Conservation (phyloP, 805 yeast species). For the Tetrapisispora taiwanensis region DNA sequence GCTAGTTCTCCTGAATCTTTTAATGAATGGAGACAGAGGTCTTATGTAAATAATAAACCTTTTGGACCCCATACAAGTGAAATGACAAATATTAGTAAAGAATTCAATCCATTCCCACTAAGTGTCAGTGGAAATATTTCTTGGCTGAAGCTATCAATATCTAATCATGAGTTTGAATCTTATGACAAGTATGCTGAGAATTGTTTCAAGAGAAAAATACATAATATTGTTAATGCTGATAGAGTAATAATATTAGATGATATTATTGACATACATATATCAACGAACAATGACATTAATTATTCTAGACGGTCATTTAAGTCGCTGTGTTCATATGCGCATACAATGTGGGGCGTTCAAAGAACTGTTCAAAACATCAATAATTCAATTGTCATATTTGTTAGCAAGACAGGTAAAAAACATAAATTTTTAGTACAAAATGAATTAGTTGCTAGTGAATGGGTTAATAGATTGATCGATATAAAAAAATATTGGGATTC, state of each 20-base stretch:
- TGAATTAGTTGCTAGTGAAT: slow-evolving; percentile 41
- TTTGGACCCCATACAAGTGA: no score
- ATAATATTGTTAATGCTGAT: slow-evolving; percentile 45
- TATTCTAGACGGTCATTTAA: not conserved
- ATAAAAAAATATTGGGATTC: slow-evolving; percentile 51
- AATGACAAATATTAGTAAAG: slow-evolving; percentile 14
- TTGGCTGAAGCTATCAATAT: slow-evolving; percentile 45
- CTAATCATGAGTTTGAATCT: slow-evolving; percentile 27
- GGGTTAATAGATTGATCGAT: slow-evolving; percentile 47
- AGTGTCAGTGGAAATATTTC: slow-evolving; percentile 41
- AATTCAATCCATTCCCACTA: slow-evolving; percentile 43
- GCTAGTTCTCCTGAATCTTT: slow-evolving; percentile 55
- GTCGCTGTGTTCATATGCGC: slow-evolving; percentile 6
- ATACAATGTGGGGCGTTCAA: slow-evolving; percentile 12
- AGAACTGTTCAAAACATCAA: slow-evolving; percentile 19
- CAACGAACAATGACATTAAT: slow-evolving; percentile 22
- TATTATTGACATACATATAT: slow-evolving; percentile 33
- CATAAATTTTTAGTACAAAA: slow-evolving; percentile 50
- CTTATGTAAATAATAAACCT: no score
- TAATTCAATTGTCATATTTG: slow-evolving; percentile 46
- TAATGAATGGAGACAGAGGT: slow-evolving; percentile 6
- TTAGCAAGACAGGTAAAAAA: slow-evolving; percentile 35
- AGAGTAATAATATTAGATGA: slow-evolving; percentile 52
- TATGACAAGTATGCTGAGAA: slow-evolving; percentile 53
- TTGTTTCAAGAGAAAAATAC: slow-evolving; percentile 54